Evolutionary conservation across 1,284 basidiomycete genomes (phyloP).

Genomic region (Volvariella volvacea): DNA sequence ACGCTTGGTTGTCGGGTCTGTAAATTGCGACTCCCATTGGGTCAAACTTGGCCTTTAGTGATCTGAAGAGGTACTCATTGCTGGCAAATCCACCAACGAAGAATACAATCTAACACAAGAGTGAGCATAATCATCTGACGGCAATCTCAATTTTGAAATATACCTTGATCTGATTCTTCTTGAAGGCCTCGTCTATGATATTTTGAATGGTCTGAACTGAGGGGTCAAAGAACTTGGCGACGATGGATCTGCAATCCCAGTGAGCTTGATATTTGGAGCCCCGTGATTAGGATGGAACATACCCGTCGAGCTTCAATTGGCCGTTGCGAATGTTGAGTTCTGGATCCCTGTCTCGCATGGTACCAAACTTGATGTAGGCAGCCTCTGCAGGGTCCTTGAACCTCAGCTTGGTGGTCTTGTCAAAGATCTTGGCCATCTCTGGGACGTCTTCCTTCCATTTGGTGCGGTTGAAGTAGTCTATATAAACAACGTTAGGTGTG

Average conservation of each 20-base stretch:
- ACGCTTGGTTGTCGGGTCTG: slow-evolving; percentile 39
- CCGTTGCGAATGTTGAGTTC: not conserved
- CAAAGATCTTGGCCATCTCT: not conserved
- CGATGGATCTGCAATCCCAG: not conserved
- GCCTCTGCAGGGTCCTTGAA: not conserved
- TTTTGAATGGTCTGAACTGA: not conserved
- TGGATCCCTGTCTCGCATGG: not conserved
- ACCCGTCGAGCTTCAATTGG: not conserved
- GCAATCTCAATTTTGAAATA: no score
- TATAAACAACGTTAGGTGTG: no score
- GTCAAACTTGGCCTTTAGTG: slow-evolving; percentile 16
- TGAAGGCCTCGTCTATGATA: not conserved
- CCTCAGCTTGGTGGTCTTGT: not conserved
- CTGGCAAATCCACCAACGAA: slow-evolving; percentile 17
- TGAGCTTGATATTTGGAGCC: not conserved
- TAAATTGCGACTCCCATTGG: slow-evolving; percentile 23
- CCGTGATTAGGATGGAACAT: not conserved
- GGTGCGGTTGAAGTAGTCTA: no score
- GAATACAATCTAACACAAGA: slow-evolving; percentile 11
- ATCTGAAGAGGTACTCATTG: slow-evolving; percentile 16
- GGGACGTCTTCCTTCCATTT: no score
- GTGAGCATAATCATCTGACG: no score
- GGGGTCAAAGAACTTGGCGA: not conserved
- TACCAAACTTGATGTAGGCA: no score
- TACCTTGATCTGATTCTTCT: slow-evolving; percentile 1